These are phyloP conservation scores for Ceratocystis cacaofunesta DNA, from an alignment of 2,329 filamentous ascomycete genomes.

Conservation along the genomic window DNA sequence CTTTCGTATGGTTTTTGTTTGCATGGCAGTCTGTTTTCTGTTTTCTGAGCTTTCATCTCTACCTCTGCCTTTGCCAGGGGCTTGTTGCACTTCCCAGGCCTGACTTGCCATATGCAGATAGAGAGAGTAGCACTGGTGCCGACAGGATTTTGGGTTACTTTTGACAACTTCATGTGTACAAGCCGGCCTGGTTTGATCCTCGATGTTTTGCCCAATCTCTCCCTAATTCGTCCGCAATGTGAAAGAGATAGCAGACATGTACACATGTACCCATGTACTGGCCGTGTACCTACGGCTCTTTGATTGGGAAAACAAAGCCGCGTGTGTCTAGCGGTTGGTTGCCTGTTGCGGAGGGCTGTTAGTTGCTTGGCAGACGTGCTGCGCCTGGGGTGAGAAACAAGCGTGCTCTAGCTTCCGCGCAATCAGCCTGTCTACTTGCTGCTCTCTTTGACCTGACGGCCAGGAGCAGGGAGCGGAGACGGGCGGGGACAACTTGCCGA, in stretches of 20 bases:
- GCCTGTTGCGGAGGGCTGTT: too few relatives aligned
- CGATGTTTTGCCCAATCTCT: background rate
- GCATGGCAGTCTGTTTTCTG: too few relatives aligned
- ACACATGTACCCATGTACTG: background rate
- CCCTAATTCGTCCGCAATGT: background rate
- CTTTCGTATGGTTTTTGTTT: background rate
- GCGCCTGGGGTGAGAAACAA: too few relatives aligned
- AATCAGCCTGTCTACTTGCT: too few relatives aligned
- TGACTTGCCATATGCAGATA: background rate
- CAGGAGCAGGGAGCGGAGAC: background rate
- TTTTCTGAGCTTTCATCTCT: too few relatives aligned
- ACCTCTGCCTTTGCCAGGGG: background rate
- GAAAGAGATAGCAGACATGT: background rate
- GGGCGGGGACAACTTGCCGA: background rate
- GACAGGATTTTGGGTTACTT: constrained; percentile 3
- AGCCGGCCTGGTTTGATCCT: background rate
- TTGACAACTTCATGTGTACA: background rate
- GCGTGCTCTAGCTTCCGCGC: too few relatives aligned
- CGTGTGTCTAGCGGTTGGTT: background rate
- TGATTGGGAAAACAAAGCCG: background rate
- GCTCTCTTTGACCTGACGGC: background rate
- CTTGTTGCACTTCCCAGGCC: background rate
- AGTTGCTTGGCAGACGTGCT: too few relatives aligned
- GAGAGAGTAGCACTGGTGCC: background rate
- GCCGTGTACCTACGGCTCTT: background rate